These are phyloP conservation scores for Gentiana macrophylla DNA, from an alignment of 257 asterid genomes.

Conservation along the genomic window DNA sequence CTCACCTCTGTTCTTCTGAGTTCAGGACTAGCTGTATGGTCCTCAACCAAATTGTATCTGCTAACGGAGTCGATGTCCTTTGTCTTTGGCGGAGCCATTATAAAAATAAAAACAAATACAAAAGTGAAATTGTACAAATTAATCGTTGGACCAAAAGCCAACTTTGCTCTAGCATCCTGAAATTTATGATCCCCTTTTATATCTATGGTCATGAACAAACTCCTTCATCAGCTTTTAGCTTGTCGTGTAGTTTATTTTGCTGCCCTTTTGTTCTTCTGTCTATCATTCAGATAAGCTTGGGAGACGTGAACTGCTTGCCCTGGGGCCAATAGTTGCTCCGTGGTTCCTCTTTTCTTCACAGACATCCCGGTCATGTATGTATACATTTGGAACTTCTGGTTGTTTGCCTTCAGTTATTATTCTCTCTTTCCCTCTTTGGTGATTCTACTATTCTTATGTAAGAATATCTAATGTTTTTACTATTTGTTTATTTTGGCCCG, in stretches of 20 bases:
- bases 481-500: not conserved
- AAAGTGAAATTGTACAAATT: not conserved
- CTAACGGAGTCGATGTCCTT: too few species aligned
- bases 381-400: not conserved
- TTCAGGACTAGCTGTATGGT: too few species aligned
- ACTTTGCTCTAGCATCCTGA: not conserved
- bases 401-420: not conserved
- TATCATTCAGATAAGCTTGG: slow-evolving; percentile 39
- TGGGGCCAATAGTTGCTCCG: slow-evolving; percentile 48
- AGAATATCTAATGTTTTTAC: not conserved
- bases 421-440: not conserved
- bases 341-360: slow-evolving; percentile 40
- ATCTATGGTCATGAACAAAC: not conserved
- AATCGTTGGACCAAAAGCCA: too few species aligned
- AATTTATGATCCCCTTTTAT: not conserved
- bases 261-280: slow-evolving; percentile 1
- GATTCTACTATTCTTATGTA: too few species aligned
- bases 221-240: not conserved
- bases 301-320: slow-evolving; percentile 55
- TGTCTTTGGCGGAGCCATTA: too few species aligned
- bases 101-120: too few species aligned
- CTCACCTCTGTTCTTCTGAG: too few species aligned
- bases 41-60: too few species aligned
- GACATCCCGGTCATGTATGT: slow-evolving; percentile 49
- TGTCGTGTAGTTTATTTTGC: slow-evolving; percentile 5